Conservation (phyloP, 2,329 filamentous ascomycete species). For the Colletotrichum siamense region DNA sequence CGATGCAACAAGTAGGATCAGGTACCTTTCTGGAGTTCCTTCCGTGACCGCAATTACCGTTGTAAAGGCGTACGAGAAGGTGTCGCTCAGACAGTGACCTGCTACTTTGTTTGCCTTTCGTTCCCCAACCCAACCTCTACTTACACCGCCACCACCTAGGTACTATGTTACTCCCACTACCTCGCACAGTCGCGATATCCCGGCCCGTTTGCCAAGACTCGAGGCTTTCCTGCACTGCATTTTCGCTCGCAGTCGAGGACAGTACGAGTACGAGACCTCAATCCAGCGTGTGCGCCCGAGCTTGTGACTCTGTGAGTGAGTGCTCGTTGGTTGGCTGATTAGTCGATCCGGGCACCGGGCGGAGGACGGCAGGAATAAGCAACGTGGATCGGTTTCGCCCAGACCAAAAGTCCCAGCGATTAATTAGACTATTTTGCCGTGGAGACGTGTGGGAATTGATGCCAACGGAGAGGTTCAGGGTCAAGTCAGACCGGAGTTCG, state of each 20-base stretch:
- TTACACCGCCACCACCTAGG: not conserved
- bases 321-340: not conserved
- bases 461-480: not conserved
- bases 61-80: not conserved
- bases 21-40: not conserved
- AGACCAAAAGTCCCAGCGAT: not conserved
- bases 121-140: not conserved
- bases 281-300: not conserved
- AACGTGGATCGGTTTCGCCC: not conserved
- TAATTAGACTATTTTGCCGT: constrained; percentile 7
- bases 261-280: not conserved
- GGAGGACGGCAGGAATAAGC: constrained; percentile 10
- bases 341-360: not conserved
- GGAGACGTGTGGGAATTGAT: not conserved
- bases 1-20: not conserved
- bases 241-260: not conserved
- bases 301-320: not conserved
- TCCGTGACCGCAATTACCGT: not conserved
- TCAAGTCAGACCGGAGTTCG: not conserved
- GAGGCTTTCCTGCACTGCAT: not conserved
- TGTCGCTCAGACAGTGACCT: not conserved
- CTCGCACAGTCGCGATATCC: not conserved
- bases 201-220: not conserved
- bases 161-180: not conserved
- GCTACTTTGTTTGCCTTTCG: not conserved